These are phyloP conservation scores for Glycine soja DNA, from an alignment of 306 rosid species.

Conservation along the genomic window DNA sequence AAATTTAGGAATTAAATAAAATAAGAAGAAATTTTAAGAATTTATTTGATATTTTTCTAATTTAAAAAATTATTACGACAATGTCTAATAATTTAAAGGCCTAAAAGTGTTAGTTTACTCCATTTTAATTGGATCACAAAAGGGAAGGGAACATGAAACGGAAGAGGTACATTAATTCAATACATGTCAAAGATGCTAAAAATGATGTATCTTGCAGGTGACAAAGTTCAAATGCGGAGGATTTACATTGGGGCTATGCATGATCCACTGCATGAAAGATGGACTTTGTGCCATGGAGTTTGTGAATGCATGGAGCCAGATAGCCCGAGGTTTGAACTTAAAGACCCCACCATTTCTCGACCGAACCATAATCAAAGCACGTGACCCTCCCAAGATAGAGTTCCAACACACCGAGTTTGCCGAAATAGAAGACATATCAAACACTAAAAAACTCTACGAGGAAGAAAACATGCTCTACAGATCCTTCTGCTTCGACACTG, in stretches of 20 bases:
- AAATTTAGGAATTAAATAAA: too few species aligned
- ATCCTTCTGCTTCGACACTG: constrained; percentile 64
- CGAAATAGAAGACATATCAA: constrained; percentile 72
- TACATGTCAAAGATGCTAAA: not conserved
- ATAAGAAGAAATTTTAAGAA: too few species aligned
- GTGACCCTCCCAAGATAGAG: constrained; percentile 68
- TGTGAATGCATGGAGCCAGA: constrained; percentile 76
- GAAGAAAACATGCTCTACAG: constrained; percentile 61
- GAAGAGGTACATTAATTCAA: too few species aligned
- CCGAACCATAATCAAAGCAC: constrained; percentile 71
- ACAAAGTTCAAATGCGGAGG: constrained; percentile 89
- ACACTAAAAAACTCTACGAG: constrained; percentile 53
- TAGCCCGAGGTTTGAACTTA: constrained; percentile 69
- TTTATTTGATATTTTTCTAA: too few species aligned
- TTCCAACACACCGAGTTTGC: constrained; percentile 70
- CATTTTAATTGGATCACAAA: too few species aligned
- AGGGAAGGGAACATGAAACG: too few species aligned
- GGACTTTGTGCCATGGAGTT: constrained; percentile 80
- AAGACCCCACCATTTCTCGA: constrained; percentile 64
- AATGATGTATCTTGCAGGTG: constrained; percentile 49
- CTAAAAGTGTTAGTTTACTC: too few species aligned
- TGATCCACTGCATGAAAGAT: constrained; percentile 76
- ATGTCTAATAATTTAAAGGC: too few species aligned
- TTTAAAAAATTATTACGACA: too few species aligned
- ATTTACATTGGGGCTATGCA: constrained; percentile 64